Percentiles rank a stretch among this genome's conserved stretches.
Evolutionary conservation across 192 early-diverging fungal genomes (phyloP).

Genomic region (Dimargaris xerosporica): DNA sequence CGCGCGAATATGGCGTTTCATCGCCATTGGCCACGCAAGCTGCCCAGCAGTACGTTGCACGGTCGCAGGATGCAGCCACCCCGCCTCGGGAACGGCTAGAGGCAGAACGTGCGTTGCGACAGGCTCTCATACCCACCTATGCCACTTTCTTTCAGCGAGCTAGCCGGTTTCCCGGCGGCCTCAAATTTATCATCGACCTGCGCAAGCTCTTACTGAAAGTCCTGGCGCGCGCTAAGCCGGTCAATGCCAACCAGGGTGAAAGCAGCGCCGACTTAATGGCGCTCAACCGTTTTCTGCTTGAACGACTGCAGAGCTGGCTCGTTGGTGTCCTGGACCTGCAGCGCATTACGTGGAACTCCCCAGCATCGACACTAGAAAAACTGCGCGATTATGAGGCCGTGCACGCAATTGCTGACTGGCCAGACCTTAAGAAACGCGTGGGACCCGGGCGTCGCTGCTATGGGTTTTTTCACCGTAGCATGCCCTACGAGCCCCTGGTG

Average conservation of each 20-base stretch:
- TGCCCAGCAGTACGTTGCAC: slow-evolving; percentile 12
- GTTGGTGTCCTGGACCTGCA: slow-evolving; percentile 62
- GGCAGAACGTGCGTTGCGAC: slow-evolving; percentile 39
- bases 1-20: slow-evolving; percentile 14
- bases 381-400: slow-evolving; percentile 77
- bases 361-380: slow-evolving; percentile 67
- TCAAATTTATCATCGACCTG: slow-evolving; percentile 65
- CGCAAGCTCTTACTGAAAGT: slow-evolving; percentile 52
- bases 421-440: slow-evolving; percentile 65
- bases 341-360: slow-evolving; percentile 68
- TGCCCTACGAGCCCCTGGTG: slow-evolving; percentile 68
- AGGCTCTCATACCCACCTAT: slow-evolving; percentile 49
- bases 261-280: slow-evolving; percentile 31
- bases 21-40: slow-evolving; percentile 5
- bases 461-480: slow-evolving; percentile 64
- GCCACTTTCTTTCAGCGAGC: slow-evolving; percentile 62
- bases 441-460: slow-evolving; percentile 62
- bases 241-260: slow-evolving; percentile 16
- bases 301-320: slow-evolving; percentile 59
- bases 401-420: slow-evolving; percentile 66
- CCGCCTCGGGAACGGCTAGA: slow-evolving; percentile 12
- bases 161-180: slow-evolving; percentile 58
- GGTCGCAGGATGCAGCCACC: slow-evolving; percentile 14
- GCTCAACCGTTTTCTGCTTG: slow-evolving; percentile 48
- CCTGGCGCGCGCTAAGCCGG: neutral